Percentiles rank a stretch among this genome's conserved stretches.
Evolutionary conservation across 1,284 basidiomycete species (phyloP).

Genomic region (Moesziomyces parantarcticus): DNA sequence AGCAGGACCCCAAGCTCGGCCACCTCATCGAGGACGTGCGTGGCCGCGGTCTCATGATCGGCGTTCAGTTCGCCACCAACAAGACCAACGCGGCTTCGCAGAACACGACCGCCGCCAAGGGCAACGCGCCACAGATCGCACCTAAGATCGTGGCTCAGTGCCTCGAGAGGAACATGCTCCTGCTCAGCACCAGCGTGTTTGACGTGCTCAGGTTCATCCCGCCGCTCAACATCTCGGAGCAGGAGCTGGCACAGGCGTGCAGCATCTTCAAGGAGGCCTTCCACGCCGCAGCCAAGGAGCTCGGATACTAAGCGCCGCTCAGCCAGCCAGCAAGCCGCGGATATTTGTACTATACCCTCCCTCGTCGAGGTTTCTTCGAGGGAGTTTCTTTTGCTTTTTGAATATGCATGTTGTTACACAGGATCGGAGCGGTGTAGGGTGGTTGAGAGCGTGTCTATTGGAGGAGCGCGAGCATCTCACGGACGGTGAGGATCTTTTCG

Average conservation of each 20-base stretch:
- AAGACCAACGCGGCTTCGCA: constrained; percentile 15
- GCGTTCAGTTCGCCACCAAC: constrained; percentile 54
- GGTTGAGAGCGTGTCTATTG: constrained; percentile 5
- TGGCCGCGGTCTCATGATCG: constrained; percentile 63
- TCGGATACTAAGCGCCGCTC: constrained; percentile 14
- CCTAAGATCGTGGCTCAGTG: constrained; percentile 57
- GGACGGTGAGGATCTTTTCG: constrained; percentile 74
- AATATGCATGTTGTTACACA: too few species aligned
- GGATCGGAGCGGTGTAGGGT: not conserved
- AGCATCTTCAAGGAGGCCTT: constrained; percentile 57
- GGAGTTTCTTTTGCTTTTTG: too few species aligned
- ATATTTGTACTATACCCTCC: constrained; percentile 10
- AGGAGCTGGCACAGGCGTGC: constrained; percentile 53
- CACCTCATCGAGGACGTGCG: constrained; percentile 63
- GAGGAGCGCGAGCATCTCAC: constrained; percentile 46
- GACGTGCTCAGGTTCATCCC: constrained; percentile 65
- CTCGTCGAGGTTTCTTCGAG: too few species aligned
- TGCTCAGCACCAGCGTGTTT: constrained; percentile 61
- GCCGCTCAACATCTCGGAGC: constrained; percentile 59
- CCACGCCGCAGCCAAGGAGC: constrained; percentile 37
- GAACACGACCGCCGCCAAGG: constrained; percentile 18
- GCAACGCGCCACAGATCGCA: constrained; percentile 39
- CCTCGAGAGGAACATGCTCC: constrained; percentile 58
- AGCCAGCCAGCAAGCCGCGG: not conserved
- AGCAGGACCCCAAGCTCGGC: constrained; percentile 41